Base-by-base conservation (phyloP, 148 eudicot genomes). In the Nepenthes mirabilis region DNA sequence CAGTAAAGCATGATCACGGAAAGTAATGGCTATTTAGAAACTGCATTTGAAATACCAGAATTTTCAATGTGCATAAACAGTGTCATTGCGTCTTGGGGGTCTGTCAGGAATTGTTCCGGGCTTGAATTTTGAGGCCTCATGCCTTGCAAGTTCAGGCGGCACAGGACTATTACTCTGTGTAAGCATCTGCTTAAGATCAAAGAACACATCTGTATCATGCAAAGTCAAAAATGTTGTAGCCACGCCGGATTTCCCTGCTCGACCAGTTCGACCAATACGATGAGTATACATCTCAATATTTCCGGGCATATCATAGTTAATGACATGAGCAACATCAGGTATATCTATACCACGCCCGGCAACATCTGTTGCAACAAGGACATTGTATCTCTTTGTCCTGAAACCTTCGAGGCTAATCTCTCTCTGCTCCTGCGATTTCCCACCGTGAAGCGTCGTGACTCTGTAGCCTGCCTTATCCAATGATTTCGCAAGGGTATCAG, bases 61-160 rank as follows among this genome's bases (percentile, higher is more conserved):
- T 14, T 11, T 54, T 76, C 65, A 81, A 69, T 81, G 82, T 45
- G 78, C 65, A 65, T 71, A 81, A 57, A 78, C 67, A n/a, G 85
- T 78, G 61, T 79, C 83, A 64, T 76, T 76, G 63, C 83, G 76
- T 56, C 87, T 74, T 47, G 87, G 81, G 51, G 87, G 81, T 75
- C 87, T 74, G 59, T 82, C 83, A 33, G 87, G 87, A 60, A 82
- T 58, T 36, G 73, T 55, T 37, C 87, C 87, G 37, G 83, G 87
- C 65, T 82, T 82, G 55, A 82, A 82, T 32, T 79, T 82, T 1
- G 87, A 74, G 14, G 83, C 77, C 67, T 85, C 93, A 9, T 89
- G 96, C 59, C 90, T 83, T 13, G 83, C 83, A 63, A 89, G 83
- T 70, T 89, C 93, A 34, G 90, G 87, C 1, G 96, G 96, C 58